Percentiles rank a stretch among this genome's conserved stretches.
These are phyloP conservation scores for Colletotrichum tamarilloi DNA, from an alignment of 2,329 filamentous ascomycete genomes.

Conservation along the genomic window DNA sequence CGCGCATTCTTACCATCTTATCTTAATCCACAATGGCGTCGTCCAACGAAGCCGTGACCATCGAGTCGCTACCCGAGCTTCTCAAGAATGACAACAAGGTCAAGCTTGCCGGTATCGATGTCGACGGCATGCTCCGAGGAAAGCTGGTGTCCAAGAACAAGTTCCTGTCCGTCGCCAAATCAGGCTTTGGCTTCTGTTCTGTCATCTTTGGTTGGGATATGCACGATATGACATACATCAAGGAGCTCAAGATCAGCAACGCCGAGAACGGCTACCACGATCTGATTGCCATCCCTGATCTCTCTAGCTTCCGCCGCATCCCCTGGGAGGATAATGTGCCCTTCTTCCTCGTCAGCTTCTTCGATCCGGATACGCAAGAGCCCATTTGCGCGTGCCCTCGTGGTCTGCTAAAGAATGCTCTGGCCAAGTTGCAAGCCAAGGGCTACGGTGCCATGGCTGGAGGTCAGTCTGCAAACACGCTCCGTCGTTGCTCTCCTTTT, in stretches of 20 bases:
- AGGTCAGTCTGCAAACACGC: conserved; percentile 64
- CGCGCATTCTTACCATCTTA: background rate
- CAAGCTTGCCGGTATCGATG: conserved; percentile 89
- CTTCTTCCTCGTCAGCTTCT: conserved; percentile 86
- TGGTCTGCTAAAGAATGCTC: conserved; percentile 75
- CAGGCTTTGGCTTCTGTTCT: conserved; percentile 93
- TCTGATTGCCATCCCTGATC: conserved; percentile 83
- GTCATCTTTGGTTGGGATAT: conserved; percentile 98
- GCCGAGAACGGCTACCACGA: conserved; percentile 91
- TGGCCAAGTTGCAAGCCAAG: conserved; percentile 73
- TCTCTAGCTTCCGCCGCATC: conserved; percentile 82
- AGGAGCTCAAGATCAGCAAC: conserved; percentile 88
- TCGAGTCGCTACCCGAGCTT: conserved; percentile 72
- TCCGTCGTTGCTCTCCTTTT: background rate
- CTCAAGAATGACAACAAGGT: conserved; percentile 80
- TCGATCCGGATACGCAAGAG: conserved; percentile 79
- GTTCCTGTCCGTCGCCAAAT: conserved; percentile 83
- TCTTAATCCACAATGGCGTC: conserved; percentile 40
- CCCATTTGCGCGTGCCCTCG: conserved; percentile 84
- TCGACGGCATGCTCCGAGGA: conserved; percentile 87
- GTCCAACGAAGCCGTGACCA: conserved; percentile 58
- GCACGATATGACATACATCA: conserved; percentile 91
- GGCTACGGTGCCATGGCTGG: conserved; percentile 91
- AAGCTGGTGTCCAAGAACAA: conserved; percentile 95
- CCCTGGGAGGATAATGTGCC: conserved; percentile 91